Evolutionary conservation across 306 rosid genomes (phyloP), one percentile per base, ranked within the genome.

Genomic region (Amphicarpaea edgeworthii): DNA sequence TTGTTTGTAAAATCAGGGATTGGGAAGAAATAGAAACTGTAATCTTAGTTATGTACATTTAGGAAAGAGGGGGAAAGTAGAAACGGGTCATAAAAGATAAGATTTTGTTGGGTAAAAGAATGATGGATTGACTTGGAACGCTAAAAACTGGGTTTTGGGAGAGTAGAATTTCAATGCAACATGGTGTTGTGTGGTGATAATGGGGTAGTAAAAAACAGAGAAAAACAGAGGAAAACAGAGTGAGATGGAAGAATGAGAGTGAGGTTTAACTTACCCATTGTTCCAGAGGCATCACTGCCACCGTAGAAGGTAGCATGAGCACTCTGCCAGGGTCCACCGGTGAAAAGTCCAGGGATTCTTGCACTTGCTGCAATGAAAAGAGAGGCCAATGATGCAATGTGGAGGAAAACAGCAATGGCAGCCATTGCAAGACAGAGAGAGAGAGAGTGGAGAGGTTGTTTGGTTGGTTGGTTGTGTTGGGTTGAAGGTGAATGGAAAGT

Each of bases 291-390:
- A 78, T 95, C 98, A 49, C 90, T 90, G 77, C 98, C 98, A 75
- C 98, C 98, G 11, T 95, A 95, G 89, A 95, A 95, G 54, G 98
- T 95, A 54, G 98, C 98, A 74, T 95, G 98, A 14, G 98, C 98
- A 24, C 66, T 78, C 17, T 86, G 76, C 98, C 98, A 95, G 0
- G 92, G 28, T 15, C 97, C 96, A 47, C 86, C 97, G 24, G 79
- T 7, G 88, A 83, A 92, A 41, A 84, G 55, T 0, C 98, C 98
- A 0, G 97, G 97, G 87, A 95, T 90, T 83, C 86, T 43, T 11
- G 97, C 97, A 32, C 65, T 65, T 64, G 90, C 77, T 51, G 77
- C 34, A 23, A 24, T 53, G 49, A 86, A 51, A 24, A 94, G 88
- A 0, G 89, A 60, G 72, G 71, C 54, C 41, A 94, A 19, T 15